Evolutionary conservation across 805 yeast species (phyloP), one percentile per base, ranked within the genome.

Genomic region (Tetrapisispora pingtungensis): DNA sequence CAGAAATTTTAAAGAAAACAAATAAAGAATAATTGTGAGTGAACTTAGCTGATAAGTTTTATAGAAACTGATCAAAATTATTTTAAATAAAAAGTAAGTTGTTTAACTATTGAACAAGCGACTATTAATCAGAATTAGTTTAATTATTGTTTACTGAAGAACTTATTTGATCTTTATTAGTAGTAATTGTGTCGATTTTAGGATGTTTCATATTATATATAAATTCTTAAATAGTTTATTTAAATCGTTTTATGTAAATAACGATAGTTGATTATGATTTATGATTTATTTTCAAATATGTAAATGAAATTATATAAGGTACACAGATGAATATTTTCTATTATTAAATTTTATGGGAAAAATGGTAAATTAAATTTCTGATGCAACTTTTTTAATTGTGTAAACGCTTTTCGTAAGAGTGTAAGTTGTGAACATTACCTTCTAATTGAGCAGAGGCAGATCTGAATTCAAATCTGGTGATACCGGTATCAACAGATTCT

Each of bases 381-480:
- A 33, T 15, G 34, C 20, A 22, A 40, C 36, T 24, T 27, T 14
- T n/a, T 61, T 77, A 87, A 65, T 86, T 87, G 77, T 88, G 95
- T 65, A 93, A 75, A 71, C 96, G 87, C 80, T 93, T 93, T 73
- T 93, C 98, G 67, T 85, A 93, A 47, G 97, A 89, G 76, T 87
- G 87, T 70, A 93, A 78, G 64, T 95, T 89, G 71, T 87, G 84
- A 51, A 93, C 90, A 69, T 97, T 97, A 75, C 98, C 98, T 74
- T 93, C 98, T 54, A 88, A 75, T 77, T 93, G 98, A 52, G 98
- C 96, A 62, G 96, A 85, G 41, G 97, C 95, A 56, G 97, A 89
- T 80, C 98, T 87, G 70, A 83, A 81, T 74, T 93, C 98, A 64
- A 93, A 93, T 73, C 98, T 81, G 51, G 88, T 81, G 28, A 69